A percentile compares a stretch with the other conserved stretches of the same genome.
Evolutionary conservation across 257 asterid genomes (phyloP).

Genomic region (Przewalskia tangutica): DNA sequence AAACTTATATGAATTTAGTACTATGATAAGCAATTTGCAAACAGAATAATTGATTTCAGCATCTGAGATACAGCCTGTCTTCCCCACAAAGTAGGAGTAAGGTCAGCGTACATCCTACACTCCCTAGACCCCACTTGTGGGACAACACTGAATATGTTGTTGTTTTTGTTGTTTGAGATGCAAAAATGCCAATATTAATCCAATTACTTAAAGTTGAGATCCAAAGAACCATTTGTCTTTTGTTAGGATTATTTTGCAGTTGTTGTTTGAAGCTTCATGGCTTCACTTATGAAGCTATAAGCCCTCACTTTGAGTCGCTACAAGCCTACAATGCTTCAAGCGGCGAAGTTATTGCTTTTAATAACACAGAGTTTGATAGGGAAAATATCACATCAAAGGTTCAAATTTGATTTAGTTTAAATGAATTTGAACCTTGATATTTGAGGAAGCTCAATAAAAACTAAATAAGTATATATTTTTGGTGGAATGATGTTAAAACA

Average conservation of each 20-base stretch:
- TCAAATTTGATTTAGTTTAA: neutral
- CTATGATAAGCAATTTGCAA: neutral
- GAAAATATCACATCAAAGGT: neutral
- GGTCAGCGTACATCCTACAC: too few relatives aligned
- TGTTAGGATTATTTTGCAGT: neutral
- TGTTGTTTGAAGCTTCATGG: neutral
- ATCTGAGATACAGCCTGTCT: neutral
- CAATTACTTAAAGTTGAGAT: neutral
- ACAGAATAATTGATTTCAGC: neutral
- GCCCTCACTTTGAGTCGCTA: neutral
- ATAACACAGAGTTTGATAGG: neutral
- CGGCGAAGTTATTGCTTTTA: neutral
- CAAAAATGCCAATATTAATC: neutral
- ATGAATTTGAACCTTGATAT: neutral
- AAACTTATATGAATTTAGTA: neutral
- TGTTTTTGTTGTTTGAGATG: neutral
- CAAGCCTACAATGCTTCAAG: neutral
- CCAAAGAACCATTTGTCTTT: neutral
- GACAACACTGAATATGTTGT: too few relatives aligned
- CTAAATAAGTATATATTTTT: neutral
- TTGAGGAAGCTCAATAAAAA: neutral
- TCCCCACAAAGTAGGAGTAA: neutral
- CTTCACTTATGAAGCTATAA: neutral
- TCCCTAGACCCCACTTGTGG: too few relatives aligned
- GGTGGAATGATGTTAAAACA: neutral